phyloP scores from a whole-genome alignment of 1,284 basidiomycete species.

The Cryptococcus depauperatus region DNA sequence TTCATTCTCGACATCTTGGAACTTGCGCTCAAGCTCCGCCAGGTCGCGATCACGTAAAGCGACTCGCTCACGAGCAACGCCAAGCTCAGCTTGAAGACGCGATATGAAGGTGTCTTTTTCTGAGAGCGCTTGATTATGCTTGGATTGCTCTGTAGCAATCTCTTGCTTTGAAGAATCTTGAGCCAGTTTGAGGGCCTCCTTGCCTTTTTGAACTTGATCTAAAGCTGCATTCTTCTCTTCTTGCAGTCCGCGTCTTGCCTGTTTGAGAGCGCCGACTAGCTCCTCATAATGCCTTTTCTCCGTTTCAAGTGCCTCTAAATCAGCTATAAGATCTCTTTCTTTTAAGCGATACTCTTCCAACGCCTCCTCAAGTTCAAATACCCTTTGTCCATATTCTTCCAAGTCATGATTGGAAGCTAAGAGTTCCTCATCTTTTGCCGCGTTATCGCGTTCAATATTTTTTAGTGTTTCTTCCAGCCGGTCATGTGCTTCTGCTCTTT shows the following conservation, averaged over 20 bases:
- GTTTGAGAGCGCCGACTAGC: constrained; percentile 64
- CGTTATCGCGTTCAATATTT: constrained; percentile 40
- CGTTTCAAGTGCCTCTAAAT: constrained; percentile 55
- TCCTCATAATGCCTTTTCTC: constrained; percentile 66
- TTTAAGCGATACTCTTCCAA: constrained; percentile 54
- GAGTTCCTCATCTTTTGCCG: constrained; percentile 41
- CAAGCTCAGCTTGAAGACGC: constrained; percentile 40
- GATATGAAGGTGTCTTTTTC: constrained; percentile 43
- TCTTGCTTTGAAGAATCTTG: constrained; percentile 43
- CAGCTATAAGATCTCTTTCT: constrained; percentile 51
- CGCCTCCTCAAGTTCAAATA: constrained; percentile 49
- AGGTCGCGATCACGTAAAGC: constrained; percentile 54
- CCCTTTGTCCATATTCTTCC: constrained; percentile 48
- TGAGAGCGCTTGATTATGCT: constrained; percentile 40
- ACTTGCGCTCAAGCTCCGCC: constrained; percentile 60
- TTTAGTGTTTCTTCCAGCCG: constrained; percentile 38
- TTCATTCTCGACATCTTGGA: constrained; percentile 52
- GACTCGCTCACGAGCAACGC: constrained; percentile 46
- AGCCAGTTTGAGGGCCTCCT: constrained; percentile 33
- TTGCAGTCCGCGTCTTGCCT: constrained; percentile 50
- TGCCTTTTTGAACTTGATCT: constrained; percentile 54
- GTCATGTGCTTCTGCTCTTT: constrained; percentile 37
- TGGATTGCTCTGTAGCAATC: constrained; percentile 43
- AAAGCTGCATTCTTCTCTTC: constrained; percentile 59
- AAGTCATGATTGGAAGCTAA: constrained; percentile 60